Conservation (phyloP, 768 basidiomycete species). For the Phylloporus arenicola region DNA sequence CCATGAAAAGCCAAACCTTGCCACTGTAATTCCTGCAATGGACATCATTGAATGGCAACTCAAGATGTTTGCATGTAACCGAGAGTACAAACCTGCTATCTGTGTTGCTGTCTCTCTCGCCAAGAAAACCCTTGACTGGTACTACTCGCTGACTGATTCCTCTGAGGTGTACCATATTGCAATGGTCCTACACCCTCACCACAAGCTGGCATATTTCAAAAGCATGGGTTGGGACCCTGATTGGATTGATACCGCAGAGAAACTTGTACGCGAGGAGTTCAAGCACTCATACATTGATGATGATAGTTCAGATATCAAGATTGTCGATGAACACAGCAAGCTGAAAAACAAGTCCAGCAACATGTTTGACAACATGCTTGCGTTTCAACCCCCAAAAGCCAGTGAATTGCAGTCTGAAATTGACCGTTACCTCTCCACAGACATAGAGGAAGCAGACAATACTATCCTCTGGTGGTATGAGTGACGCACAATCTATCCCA, state of each 20-base stretch:
- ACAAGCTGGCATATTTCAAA: too few relatives aligned
- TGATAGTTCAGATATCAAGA: not conserved
- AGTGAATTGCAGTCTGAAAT: slow-evolving; percentile 16
- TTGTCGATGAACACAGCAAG: not conserved
- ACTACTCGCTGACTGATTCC: not conserved
- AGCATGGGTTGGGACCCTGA: slow-evolving; percentile 20
- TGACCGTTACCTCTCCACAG: slow-evolving; percentile 21
- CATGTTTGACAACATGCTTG: slow-evolving; percentile 17
- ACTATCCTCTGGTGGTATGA: not conserved
- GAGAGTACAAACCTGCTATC: not conserved
- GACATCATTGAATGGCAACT: not conserved
- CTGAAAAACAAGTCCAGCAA: not conserved
- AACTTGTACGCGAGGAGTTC: not conserved
- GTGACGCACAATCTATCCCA: not conserved
- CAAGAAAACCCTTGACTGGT: not conserved
- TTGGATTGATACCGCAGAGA: slow-evolving; percentile 25
- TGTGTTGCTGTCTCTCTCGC: too few relatives aligned
- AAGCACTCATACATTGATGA: not conserved
- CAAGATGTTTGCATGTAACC: not conserved
- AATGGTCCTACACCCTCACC: slow-evolving; percentile 23
- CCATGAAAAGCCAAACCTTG: not conserved
- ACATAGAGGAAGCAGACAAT: not conserved
- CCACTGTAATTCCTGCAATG: not conserved
- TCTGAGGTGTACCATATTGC: not conserved
- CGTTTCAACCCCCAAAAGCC: not conserved